These are phyloP conservation scores for Rosa chinensis DNA, from an alignment of 306 rosid genomes.

Conservation along the genomic window DNA sequence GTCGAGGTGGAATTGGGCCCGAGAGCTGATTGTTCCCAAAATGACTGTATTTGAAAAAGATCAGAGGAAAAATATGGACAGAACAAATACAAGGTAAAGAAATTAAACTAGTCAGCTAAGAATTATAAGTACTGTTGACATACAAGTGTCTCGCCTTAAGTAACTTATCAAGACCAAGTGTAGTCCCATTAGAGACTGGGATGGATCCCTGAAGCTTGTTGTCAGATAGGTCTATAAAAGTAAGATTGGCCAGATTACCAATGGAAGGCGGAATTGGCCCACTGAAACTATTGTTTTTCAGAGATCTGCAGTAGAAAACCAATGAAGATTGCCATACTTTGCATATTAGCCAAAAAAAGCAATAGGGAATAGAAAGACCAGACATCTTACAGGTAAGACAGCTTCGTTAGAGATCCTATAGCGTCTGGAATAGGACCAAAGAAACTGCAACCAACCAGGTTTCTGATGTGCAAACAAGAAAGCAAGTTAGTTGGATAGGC, in stretches of 20 bases:
- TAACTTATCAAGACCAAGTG: constrained; percentile 38
- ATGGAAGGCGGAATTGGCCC: constrained; percentile 42
- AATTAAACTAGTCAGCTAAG: neutral
- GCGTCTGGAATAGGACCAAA: constrained; percentile 56
- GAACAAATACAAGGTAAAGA: neutral
- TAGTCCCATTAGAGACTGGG: constrained; percentile 31
- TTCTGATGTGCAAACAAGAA: constrained; percentile 36
- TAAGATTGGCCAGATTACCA: constrained; percentile 37
- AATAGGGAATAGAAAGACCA: neutral
- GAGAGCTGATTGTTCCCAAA: constrained; percentile 55
- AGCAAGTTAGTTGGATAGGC: neutral
- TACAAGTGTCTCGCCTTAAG: constrained; percentile 42
- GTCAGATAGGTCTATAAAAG: constrained; percentile 44
- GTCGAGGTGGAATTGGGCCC: constrained; percentile 50
- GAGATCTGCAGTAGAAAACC: constrained; percentile 29
- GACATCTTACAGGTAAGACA: constrained; percentile 52
- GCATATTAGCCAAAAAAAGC: neutral
- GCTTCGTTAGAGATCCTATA: constrained; percentile 55
- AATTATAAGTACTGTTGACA: constrained; percentile 6
- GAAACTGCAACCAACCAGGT: constrained; percentile 64
- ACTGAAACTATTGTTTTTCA: constrained; percentile 34
- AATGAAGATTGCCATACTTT: neutral
- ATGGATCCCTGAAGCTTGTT: constrained; percentile 37
- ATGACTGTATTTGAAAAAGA: constrained; percentile 43
- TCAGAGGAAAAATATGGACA: neutral